phyloP scores from a whole-genome alignment of 768 basidiomycete species.

The Amanita pallidorosea region DNA sequence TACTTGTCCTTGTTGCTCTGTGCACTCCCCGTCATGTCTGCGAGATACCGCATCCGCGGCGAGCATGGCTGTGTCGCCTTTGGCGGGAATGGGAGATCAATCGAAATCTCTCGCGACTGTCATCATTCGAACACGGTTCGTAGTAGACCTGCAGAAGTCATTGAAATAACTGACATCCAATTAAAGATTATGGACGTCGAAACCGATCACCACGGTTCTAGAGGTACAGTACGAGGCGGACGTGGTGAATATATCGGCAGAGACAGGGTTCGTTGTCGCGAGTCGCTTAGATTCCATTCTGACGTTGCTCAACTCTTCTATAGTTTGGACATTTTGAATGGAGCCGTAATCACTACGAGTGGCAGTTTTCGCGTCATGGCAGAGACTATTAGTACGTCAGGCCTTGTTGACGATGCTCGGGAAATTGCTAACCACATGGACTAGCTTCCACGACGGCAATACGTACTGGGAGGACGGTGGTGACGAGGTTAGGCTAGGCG shows the following conservation, averaged over 20 bases:
- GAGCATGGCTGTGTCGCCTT: background rate
- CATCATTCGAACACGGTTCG: background rate
- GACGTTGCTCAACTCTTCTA: too few species aligned
- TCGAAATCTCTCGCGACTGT: background rate
- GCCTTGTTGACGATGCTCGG: too few species aligned
- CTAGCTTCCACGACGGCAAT: background rate
- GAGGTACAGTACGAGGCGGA: too few species aligned
- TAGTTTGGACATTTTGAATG: background rate
- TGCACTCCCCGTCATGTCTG: background rate
- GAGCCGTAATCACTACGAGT: background rate
- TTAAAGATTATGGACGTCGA: background rate
- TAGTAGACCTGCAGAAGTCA: too few species aligned
- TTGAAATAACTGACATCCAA: background rate
- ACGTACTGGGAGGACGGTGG: background rate
- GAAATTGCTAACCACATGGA: background rate
- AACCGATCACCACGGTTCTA: too few species aligned
- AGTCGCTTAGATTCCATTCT: too few species aligned
- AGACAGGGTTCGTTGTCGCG: too few species aligned
- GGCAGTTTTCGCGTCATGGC: background rate
- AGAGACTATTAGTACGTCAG: background rate
- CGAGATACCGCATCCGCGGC: background rate
- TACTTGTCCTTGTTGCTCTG: background rate
- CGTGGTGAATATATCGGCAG: too few species aligned
- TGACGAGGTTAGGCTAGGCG: background rate
- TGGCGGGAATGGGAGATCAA: background rate